Evolutionary conservation across 768 basidiomycete species (phyloP).

Genomic region (Serendipita sp.): DNA sequence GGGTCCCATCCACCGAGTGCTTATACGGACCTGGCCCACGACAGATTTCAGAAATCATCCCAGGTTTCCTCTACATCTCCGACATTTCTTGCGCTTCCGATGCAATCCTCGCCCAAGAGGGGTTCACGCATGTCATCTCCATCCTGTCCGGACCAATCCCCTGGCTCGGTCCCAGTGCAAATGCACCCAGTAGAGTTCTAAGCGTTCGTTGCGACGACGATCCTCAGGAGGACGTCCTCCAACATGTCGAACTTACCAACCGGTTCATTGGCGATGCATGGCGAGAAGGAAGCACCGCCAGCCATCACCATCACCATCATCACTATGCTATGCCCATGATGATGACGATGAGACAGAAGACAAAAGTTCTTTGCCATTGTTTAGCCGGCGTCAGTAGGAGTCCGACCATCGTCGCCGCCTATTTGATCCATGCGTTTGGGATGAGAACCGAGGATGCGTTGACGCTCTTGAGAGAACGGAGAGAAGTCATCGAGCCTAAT

Average conservation of each 20-base stretch:
- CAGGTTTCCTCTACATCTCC: background rate
- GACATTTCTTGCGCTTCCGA: background rate
- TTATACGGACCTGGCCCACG: background rate
- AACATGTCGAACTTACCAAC: background rate
- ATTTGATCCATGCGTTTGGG: constrained; percentile 22
- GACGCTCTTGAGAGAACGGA: constrained; percentile 21
- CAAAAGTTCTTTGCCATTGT: constrained; percentile 28
- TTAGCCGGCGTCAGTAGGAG: constrained; percentile 31
- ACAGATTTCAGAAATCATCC: background rate
- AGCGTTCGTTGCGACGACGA: background rate
- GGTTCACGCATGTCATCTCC: background rate
- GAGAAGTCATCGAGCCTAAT: constrained; percentile 24
- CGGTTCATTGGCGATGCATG: background rate
- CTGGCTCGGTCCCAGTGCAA: background rate
- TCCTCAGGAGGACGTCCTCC: background rate
- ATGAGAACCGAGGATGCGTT: constrained; percentile 26
- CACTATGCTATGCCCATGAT: background rate
- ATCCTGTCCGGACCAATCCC: background rate
- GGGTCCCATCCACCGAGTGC: no score
- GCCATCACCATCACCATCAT: no score
- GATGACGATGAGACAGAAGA: background rate
- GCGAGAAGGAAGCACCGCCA: background rate
- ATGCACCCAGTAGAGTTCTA: background rate
- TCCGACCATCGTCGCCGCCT: constrained; percentile 26
- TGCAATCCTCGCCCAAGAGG: background rate